Conservation (phyloP, 2,329 filamentous ascomycete genomes). For the Neopestalotiopsis sp. region DNA sequence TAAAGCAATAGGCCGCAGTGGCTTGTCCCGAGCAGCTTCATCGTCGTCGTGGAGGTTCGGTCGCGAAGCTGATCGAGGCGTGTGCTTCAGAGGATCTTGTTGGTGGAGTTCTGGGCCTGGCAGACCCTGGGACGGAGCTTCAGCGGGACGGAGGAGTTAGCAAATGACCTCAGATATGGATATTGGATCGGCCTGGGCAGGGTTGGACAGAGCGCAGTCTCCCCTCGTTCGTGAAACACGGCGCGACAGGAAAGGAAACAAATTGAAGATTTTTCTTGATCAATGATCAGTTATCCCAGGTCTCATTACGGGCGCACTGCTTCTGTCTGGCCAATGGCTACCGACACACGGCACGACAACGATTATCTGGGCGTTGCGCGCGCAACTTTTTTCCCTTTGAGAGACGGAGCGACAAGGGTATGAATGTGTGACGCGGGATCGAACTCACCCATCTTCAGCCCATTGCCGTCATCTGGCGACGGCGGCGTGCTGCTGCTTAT, state of each 20-base stretch:
- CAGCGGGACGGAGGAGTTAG: conserved; percentile 32
- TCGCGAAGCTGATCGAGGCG: conserved; percentile 53
- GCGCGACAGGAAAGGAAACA: conserved; percentile 9
- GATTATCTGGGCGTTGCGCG: neutral
- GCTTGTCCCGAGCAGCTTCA: conserved; percentile 51
- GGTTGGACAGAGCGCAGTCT: neutral
- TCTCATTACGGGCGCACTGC: conserved; percentile 16
- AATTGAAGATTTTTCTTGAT: neutral
- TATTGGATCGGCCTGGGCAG: conserved; percentile 9
- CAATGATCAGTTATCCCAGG: neutral
- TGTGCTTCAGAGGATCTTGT: conserved; percentile 57
- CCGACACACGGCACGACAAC: neutral
- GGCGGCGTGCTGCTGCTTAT: neutral
- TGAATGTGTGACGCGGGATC: conserved; percentile 6
- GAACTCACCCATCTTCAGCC: conserved; percentile 20
- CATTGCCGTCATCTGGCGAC: conserved; percentile 14
- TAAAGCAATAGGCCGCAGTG: conserved; percentile 51
- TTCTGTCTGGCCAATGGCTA: conserved; percentile 14
- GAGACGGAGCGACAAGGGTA: conserved; percentile 12
- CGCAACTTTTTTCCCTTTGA: conserved; percentile 13
- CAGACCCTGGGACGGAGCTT: conserved; percentile 65
- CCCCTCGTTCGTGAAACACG: conserved; percentile 18
- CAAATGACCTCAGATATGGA: conserved; percentile 19
- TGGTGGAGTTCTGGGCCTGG: conserved; percentile 51
- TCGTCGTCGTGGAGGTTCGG: conserved; percentile 57